A percentile compares a stretch with the other conserved stretches of the same genome.
These are phyloP conservation scores for Sophora flavescens DNA, from an alignment of 306 rosid genomes.

Conservation along the genomic window DNA sequence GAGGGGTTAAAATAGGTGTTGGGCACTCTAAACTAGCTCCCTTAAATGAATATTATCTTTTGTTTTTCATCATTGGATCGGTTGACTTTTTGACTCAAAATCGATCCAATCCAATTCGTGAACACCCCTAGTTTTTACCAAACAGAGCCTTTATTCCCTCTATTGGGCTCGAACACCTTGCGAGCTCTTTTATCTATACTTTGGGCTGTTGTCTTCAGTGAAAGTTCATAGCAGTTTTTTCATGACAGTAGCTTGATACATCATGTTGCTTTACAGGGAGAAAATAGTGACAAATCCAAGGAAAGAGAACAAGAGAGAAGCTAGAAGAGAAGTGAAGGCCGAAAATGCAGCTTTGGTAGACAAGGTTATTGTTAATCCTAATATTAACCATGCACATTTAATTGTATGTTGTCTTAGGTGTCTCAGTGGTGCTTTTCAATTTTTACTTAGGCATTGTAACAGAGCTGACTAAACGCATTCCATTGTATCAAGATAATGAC, in stretches of 20 bases:
- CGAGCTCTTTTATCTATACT: conserved; percentile 10
- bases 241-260: conserved; percentile 20
- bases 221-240: conserved; percentile 8
- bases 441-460: conserved; percentile 71
- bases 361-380: conserved; percentile 60
- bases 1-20: no score
- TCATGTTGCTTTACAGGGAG: conserved; percentile 65
- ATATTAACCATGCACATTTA: conserved; percentile 18
- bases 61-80: no score
- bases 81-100: no score
- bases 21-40: no score
- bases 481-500: conserved; percentile 59
- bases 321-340: conserved; percentile 90
- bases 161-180: no score
- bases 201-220: neutral
- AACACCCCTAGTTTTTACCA: no score
- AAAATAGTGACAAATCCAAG: conserved; percentile 86
- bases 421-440: conserved; percentile 35
- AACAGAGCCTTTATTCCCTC: neutral
- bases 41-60: no score
- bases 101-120: no score
- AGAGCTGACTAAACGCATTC: conserved; percentile 81
- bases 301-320: conserved; percentile 82
- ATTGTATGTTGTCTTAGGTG: conserved; percentile 22
- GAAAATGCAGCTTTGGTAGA: conserved; percentile 76